Evolutionary conservation across 2,329 filamentous ascomycete genomes (phyloP), one percentile per base, ranked within the genome.

Genomic region (Zarea fungicola): DNA sequence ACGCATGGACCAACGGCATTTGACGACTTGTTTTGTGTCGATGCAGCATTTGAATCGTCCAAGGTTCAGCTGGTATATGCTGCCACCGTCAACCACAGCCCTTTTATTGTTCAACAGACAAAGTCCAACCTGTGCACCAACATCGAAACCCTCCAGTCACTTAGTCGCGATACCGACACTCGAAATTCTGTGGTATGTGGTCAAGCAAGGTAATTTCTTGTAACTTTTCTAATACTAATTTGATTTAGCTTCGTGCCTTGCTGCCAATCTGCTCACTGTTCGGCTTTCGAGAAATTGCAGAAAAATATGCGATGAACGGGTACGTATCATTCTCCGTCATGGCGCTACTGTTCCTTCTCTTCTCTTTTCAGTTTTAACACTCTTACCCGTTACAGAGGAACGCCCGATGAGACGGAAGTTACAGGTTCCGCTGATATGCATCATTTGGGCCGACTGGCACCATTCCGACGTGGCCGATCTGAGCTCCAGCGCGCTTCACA

Each of bases 51-150:
- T 19, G 60, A 61, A 42, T 55, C 60, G 6, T 52, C 57, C 39
- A 62, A 61, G 40, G 56, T 62, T 18, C 60, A 60, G 19, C 55
- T 60, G 23, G 53, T 62, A 7, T 57, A 59, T 35, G 49, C 57
- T 5, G 55, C 59, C 3, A 59, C 58, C 21, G 55, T 55, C 4
- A 54, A 54, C 13, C 52, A 52, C 22, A 52, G 46, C 25, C 53
- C 52, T 5, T 49, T 53, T n/a, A 51, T 54, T 32, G 43, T 55
- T 14, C 42, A 53, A 23, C 45, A 45, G 8, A 56, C 56, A 3
- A 49, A 50, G 26, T 54, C 56, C 14, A 58, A 60, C 44, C 49
- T 61, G 8, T 42, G 50, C 9, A 51, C 45, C n/a, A 56, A 56
- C 19, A 42, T 61, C 19, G 46, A 52, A 36, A 56, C 54, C 25